Evolutionary conservation across 192 early-diverging fungal genomes (phyloP).

Genomic region (Coemansia asiatica): DNA sequence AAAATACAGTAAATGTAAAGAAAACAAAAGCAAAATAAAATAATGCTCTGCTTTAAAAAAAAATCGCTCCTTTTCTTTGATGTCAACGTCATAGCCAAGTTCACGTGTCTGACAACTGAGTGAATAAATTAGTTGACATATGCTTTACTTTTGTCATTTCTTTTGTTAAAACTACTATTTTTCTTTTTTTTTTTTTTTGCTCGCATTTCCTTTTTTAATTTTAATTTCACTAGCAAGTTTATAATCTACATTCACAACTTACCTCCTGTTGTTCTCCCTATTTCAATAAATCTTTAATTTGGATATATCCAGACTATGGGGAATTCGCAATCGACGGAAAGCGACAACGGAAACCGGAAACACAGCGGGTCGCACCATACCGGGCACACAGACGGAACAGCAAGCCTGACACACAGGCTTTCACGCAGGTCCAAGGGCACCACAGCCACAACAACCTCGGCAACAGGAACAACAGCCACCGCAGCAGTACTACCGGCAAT

Average conservation of each 20-base stretch:
- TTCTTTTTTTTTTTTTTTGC: too few species aligned
- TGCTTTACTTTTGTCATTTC: too few species aligned
- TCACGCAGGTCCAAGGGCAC: slow-evolving; percentile 38
- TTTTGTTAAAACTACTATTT: too few species aligned
- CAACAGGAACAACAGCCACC: slow-evolving; percentile 27
- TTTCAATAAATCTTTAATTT: too few species aligned
- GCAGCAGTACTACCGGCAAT: slow-evolving; percentile 32
- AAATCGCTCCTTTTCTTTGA: too few species aligned
- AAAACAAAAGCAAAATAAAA: not conserved
- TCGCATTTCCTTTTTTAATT: not conserved
- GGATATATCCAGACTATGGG: slow-evolving; percentile 27
- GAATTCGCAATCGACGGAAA: slow-evolving; percentile 51
- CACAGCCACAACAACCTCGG: not conserved
- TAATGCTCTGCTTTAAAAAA: too few species aligned
- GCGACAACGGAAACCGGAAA: slow-evolving; percentile 28
- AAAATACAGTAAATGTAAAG: not conserved
- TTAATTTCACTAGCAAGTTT: not conserved
- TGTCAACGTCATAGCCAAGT: too few species aligned
- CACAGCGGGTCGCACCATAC: slow-evolving; percentile 32
- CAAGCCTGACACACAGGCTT: slow-evolving; percentile 37
- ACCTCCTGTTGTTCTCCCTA: too few species aligned
- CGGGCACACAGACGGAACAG: slow-evolving; percentile 9
- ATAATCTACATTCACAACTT: too few species aligned
- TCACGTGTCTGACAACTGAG: too few species aligned
- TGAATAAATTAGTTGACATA: too few species aligned